phyloP scores from a whole-genome alignment of 805 yeast species.

The Alloascoidea africana region DNA sequence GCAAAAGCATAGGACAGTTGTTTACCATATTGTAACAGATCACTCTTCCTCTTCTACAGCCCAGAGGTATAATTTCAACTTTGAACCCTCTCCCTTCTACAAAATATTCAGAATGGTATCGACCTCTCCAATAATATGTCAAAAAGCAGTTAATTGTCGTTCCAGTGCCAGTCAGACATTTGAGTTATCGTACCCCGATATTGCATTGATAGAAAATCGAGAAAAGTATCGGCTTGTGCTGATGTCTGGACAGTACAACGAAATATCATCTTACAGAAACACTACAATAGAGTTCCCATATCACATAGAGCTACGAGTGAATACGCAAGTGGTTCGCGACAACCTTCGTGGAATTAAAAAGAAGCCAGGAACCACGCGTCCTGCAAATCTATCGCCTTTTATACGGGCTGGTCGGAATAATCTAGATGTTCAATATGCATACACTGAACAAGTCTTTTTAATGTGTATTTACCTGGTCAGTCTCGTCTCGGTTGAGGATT shows the following conservation, averaged over 20 bases:
- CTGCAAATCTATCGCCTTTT: conserved; percentile 52
- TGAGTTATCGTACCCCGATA: not conserved
- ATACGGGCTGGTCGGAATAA: not conserved
- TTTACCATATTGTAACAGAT: too few relatives aligned
- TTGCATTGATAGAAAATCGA: not conserved
- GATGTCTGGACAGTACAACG: too few relatives aligned
- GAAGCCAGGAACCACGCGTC: conserved; percentile 63
- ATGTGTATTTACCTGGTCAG: conserved; percentile 48
- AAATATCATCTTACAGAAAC: conserved; percentile 7
- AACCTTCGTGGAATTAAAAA: conserved; percentile 65
- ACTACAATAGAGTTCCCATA: conserved; percentile 45
- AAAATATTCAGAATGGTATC: not conserved
- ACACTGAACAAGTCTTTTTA: conserved; percentile 32
- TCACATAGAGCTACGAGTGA: conserved; percentile 53
- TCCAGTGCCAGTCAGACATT: too few relatives aligned
- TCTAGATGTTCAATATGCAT: conserved; percentile 30
- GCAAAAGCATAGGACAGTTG: too few relatives aligned
- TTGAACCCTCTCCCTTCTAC: not conserved
- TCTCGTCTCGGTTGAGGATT: conserved; percentile 21
- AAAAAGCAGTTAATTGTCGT: too few relatives aligned
- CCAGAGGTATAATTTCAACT: too few relatives aligned
- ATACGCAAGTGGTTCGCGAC: conserved; percentile 32
- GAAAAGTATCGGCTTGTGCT: too few relatives aligned
- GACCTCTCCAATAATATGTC: not conserved
- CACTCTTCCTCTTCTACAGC: too few relatives aligned